Conservation (phyloP, 495 filamentous ascomycete genomes). For the Tirmania nivea region DNA sequence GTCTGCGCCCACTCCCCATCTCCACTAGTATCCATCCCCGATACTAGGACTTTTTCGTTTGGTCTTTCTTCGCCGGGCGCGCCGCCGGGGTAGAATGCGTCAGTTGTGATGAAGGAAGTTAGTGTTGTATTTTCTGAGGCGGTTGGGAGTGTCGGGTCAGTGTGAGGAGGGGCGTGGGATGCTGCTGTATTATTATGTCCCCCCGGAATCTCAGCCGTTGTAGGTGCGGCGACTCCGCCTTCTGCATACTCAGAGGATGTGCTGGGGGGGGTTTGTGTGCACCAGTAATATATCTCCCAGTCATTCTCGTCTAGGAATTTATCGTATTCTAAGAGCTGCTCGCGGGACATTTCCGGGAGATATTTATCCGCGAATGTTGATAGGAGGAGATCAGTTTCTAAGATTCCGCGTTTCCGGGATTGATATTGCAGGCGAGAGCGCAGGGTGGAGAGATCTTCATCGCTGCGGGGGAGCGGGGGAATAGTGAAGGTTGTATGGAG, state of each 20-base stretch:
- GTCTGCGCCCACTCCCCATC: slow-evolving; percentile 91
- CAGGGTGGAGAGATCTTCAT: slow-evolving; percentile 70
- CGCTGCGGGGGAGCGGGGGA: slow-evolving; percentile 59
- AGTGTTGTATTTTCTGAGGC: background rate
- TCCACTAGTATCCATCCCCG: slow-evolving; percentile 6
- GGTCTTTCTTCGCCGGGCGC: background rate
- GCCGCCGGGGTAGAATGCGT: background rate
- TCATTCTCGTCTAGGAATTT: slow-evolving; percentile 95
- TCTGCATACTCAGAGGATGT: slow-evolving; percentile 23
- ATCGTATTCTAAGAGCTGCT: slow-evolving; percentile 69
- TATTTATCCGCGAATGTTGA: slow-evolving; percentile 79
- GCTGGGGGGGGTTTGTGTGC: slow-evolving; percentile 59
- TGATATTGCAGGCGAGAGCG: slow-evolving; percentile 37
- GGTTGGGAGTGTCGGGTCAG: slow-evolving; percentile 12
- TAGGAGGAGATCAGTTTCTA: slow-evolving; percentile 85
- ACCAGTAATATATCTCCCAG: slow-evolving; percentile 99
- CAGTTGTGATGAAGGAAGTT: background rate
- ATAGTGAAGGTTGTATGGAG: slow-evolving; percentile 72
- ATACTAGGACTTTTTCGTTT: background rate
- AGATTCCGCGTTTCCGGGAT: slow-evolving; percentile 85
- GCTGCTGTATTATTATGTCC: slow-evolving; percentile 2
- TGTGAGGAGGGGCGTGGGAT: slow-evolving; percentile 6
- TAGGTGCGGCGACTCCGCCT: background rate
- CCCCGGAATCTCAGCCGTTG: slow-evolving; percentile 12
- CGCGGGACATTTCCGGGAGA: slow-evolving; percentile 45